phyloP scores from a whole-genome alignment of 2,329 filamentous ascomycete genomes.

The Tympanopsis confertula region DNA sequence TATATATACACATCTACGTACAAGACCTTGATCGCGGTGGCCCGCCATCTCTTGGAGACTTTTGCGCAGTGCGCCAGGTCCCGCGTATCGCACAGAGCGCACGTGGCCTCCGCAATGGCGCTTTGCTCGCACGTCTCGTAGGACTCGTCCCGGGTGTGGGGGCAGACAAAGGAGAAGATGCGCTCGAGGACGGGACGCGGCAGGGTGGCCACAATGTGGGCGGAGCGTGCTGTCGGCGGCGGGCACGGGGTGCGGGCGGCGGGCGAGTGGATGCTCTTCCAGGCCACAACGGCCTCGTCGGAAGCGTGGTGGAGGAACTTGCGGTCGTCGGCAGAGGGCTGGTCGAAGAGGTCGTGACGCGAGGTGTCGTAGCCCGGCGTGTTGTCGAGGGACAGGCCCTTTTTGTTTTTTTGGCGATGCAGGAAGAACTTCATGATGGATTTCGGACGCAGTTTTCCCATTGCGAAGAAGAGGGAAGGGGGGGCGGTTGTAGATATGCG shows the following conservation, averaged over 20 bases:
- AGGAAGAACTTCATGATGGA: not conserved
- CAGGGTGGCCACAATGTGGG: slow-evolving; percentile 24
- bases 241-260: not conserved
- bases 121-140: slow-evolving; percentile 78
- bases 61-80: slow-evolving; percentile 72
- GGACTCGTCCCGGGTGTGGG: slow-evolving; percentile 64
- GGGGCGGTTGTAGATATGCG: not conserved
- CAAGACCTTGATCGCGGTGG: slow-evolving; percentile 38
- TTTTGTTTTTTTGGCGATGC: not conserved
- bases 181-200: slow-evolving; percentile 59
- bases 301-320: not conserved
- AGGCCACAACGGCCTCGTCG: not conserved
- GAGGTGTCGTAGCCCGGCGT: not conserved
- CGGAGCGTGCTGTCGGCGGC: not conserved
- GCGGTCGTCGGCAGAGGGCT: not conserved
- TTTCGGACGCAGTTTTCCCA: not conserved
- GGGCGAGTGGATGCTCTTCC: not conserved
- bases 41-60: slow-evolving; percentile 63
- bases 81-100: slow-evolving; percentile 87
- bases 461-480: not conserved
- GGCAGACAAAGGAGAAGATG: slow-evolving; percentile 76
- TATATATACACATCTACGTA: slow-evolving; percentile 31
- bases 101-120: slow-evolving; percentile 58
- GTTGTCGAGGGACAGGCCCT: not conserved
- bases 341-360: not conserved